These are phyloP conservation scores for Geosiphon pyriformis DNA, from an alignment of 192 early-diverging fungal species.

Conservation along the genomic window DNA sequence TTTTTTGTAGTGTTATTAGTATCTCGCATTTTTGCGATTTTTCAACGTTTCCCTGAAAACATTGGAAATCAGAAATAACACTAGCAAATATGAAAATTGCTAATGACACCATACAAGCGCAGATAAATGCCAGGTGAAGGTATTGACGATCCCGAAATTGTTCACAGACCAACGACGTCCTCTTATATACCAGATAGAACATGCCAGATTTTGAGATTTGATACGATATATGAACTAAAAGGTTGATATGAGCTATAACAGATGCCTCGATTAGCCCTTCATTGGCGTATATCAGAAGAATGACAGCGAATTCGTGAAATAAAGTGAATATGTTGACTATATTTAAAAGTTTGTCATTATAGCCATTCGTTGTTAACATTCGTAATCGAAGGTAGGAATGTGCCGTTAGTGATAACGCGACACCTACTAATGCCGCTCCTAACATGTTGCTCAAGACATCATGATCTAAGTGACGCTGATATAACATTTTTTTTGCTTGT, in stretches of 20 bases:
- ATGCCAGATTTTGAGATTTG: background rate
- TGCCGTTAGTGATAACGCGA: background rate
- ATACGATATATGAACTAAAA: background rate
- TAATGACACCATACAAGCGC: background rate
- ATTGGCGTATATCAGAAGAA: background rate
- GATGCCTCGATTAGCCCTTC: background rate
- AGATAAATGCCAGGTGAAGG: background rate
- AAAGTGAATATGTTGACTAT: background rate
- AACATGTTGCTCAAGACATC: background rate
- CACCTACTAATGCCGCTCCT: background rate
- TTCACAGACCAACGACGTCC: background rate
- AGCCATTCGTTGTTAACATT: background rate
- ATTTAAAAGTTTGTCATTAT: background rate
- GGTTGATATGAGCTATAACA: background rate
- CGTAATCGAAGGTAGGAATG: background rate
- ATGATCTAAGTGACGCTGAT: too few relatives aligned
- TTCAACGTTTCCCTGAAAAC: background rate
- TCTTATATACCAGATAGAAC: background rate
- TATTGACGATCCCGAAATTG: background rate
- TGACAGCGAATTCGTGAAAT: background rate
- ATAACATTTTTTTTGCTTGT: too few relatives aligned
- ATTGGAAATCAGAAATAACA: background rate
- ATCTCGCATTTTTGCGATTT: background rate
- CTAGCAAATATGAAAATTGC: background rate
- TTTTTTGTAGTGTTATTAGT: background rate